A percentile compares a stretch with the other conserved stretches of the same genome.
Conservation (phyloP, 2,329 filamentous ascomycete genomes). For the Hypoxylon sp. region DNA sequence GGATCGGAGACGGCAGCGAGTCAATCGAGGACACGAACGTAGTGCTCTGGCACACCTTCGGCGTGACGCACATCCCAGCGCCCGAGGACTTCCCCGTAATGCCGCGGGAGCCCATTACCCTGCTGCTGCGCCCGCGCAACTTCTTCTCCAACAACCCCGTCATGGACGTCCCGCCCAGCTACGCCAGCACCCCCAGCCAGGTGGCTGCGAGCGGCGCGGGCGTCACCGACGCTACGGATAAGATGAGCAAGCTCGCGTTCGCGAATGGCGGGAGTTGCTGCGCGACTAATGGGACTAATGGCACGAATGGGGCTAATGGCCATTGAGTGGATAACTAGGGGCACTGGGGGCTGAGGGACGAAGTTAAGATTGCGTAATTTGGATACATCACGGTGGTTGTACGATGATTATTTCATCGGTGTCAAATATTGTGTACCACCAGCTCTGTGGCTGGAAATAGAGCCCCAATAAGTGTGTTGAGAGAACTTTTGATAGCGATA, state of each 20-base stretch:
- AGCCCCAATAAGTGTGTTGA: not conserved
- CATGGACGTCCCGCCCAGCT: constrained; percentile 85
- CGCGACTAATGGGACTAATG: constrained; percentile 39
- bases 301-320: constrained; percentile 44
- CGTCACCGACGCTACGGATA: constrained; percentile 53
- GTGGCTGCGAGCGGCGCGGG: constrained; percentile 54
- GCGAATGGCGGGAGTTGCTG: constrained; percentile 35
- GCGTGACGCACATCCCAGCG: constrained; percentile 88
- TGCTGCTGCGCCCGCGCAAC: constrained; percentile 83
- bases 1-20: constrained; percentile 79
- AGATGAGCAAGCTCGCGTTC: constrained; percentile 53
- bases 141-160: constrained; percentile 87
- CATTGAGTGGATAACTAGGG: constrained; percentile 9
- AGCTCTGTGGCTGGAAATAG: not conserved
- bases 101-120: constrained; percentile 87
- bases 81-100: constrained; percentile 95
- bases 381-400: not conserved
- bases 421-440: not conserved
- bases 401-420: constrained; percentile 3
- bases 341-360: not conserved
- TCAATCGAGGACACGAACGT: constrained; percentile 86
- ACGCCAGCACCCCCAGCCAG: constrained; percentile 79
- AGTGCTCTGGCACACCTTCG: constrained; percentile 95
- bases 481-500: not conserved
- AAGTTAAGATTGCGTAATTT: not conserved